Evolutionary conservation across 1,139 yeast genomes (phyloP).

Genomic region (Pichia sp.): DNA sequence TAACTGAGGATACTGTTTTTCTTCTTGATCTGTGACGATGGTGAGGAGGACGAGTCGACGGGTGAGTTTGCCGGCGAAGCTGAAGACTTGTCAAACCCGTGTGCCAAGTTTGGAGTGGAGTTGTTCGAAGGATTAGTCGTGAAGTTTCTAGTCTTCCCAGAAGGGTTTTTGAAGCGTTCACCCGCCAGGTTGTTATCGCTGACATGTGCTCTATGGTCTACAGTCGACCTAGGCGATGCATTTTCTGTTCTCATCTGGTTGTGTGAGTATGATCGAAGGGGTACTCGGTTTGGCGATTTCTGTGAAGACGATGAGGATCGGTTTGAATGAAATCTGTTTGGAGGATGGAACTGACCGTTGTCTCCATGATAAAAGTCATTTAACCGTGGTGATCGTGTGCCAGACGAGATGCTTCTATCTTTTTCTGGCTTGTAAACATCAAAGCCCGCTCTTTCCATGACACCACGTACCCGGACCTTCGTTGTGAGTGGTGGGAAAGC

Average conservation of each 20-base stretch:
- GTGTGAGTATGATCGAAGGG: slow-evolving; percentile 8
- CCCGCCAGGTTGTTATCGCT: not conserved
- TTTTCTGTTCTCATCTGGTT: not conserved
- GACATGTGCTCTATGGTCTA: not conserved
- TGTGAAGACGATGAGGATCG: not conserved
- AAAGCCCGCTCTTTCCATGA: slow-evolving; percentile 62
- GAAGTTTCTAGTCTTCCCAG: slow-evolving; percentile 22
- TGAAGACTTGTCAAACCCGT: not conserved
- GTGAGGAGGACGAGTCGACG: not conserved
- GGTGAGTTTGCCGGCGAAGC: not conserved
- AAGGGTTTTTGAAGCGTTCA: not conserved
- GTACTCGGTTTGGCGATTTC: not conserved
- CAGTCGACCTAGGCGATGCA: not conserved
- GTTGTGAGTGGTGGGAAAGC: slow-evolving; percentile 53
- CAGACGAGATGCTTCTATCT: slow-evolving; percentile 3
- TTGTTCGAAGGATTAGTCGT: slow-evolving; percentile 22
- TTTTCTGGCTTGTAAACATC: slow-evolving; percentile 39
- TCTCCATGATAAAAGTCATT: slow-evolving; percentile 1
- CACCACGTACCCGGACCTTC: slow-evolving; percentile 49
- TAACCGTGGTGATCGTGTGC: slow-evolving; percentile 3
- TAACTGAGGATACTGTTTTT: slow-evolving; percentile 7
- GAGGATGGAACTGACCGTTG: slow-evolving; percentile 7
- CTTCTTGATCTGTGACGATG: not conserved
- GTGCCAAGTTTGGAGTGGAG: slow-evolving; percentile 12
- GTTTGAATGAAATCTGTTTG: slow-evolving; percentile 8